Base-by-base conservation (phyloP, 2,329 filamentous ascomycete species). In the Leptographium procerum region DNA sequence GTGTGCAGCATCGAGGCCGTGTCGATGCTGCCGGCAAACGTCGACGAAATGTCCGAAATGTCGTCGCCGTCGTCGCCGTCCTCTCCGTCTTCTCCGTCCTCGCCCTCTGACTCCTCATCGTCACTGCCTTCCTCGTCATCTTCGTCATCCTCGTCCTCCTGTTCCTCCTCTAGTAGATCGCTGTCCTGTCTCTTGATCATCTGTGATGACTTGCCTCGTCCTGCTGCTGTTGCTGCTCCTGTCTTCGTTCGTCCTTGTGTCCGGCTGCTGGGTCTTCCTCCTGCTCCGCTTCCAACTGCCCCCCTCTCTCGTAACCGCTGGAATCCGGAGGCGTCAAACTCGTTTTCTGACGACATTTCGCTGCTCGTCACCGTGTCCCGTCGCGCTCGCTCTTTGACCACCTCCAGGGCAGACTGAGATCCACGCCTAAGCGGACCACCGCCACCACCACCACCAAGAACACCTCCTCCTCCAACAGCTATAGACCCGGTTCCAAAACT, bases 281-380 rank as follows among this genome's bases (percentile, higher is more conserved):
- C 50, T 16, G 47, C 52, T 31, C 29, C 48, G 14, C 47, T 31
- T 16, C 40, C 19, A 33, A 26, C 6, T 58, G 75, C 75, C 14
- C 75, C 72, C 77, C 2, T 80, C 61, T 86, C 82, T 53, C 79
- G 79, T 60, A 85, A 81, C 64, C 79, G 79, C 62, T 85, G 83
- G 66, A 84, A 87, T 1, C 79, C 78, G 0, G 83, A 80, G 1
- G 83, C 78, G 64, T 89, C 87, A 52, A 88, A 79, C 65, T 92
- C 88, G 65, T 89, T 91, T 62, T 92, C 88, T 0, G 88, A 91
- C 0, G 88, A 91, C 65, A 92, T 83, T 64, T 92, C 88, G 66
- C 87, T 91, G 71, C 87, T 91, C 1, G 88, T 91, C 52, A 88
- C 85, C 0, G 88, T 91, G 68, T 91, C 88, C 63, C 87, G 76